Evolutionary conservation across 2,329 filamentous ascomycete species (phyloP), one percentile per base, ranked within the genome.

Genomic region (Catunica adiposa): DNA sequence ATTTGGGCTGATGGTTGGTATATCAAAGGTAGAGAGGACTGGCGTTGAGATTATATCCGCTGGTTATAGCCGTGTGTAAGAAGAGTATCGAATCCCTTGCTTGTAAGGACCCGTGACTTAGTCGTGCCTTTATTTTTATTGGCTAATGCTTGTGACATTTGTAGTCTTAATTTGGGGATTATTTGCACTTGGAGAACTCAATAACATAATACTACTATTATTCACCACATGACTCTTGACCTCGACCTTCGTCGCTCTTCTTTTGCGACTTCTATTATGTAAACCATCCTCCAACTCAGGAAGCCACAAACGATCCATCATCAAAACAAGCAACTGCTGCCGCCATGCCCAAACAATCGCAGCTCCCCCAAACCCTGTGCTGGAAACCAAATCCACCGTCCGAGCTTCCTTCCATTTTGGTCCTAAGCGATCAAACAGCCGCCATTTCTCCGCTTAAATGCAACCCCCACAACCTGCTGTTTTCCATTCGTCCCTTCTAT

Each of bases 361-460:
- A 44, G 11, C 20, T n/a, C n/a, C 40, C 40, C 9, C 40, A 7
- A 44, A 44, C n/a, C 14, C n/a, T 22, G 40, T 17, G 29, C 11
- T n/a, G 38, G 17, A 42, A 42, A 4, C 38, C 17, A 4, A 42
- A 15, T 15, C 38, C 38, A 15, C 20, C 22, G 4, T 26, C 44
- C 22, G 44, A 22, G 22, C 44, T 26, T 48, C 23, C 44, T 48
- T 48, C 44, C 44, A 23, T 48, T 48, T 48, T 48, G 44, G 44
- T 48, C 23, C 44, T 26, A 25, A 48, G 22, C 44, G 44, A 25
- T 48, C 17, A 29, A 53, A 53, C 51, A 53, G 40, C 53, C 53
- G 53, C 53, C 37, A 47, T 26, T 55, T 48, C 53, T 55, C 40
- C 53, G 53, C 29, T 55, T 53, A 53, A 53, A 53, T 40, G 38